Conservation (phyloP, 2,329 filamentous ascomycete genomes). For the Fusarium subglutinans region DNA sequence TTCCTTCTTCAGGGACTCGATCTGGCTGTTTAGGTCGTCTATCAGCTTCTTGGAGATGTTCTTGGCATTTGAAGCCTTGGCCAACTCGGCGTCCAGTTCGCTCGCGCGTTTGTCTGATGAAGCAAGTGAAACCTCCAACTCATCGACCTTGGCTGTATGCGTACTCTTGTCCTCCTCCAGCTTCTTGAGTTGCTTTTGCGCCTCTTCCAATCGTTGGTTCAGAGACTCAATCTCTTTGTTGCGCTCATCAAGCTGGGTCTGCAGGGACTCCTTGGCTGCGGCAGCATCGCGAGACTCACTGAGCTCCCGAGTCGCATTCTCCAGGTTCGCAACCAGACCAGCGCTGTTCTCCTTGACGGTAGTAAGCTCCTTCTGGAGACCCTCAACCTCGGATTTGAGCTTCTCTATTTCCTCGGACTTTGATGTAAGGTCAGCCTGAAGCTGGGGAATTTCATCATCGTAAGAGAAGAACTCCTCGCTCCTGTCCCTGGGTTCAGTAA, state of each 20-base stretch:
- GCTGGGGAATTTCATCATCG: slow-evolving; percentile 83
- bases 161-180: slow-evolving; percentile 51
- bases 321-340: slow-evolving; percentile 72
- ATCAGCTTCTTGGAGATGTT: slow-evolving; percentile 53
- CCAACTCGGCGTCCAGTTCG: slow-evolving; percentile 54
- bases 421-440: slow-evolving; percentile 78
- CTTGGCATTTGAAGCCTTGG: slow-evolving; percentile 52
- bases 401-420: slow-evolving; percentile 76
- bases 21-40: slow-evolving; percentile 50
- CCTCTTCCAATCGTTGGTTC: slow-evolving; percentile 58
- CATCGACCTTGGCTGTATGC: slow-evolving; percentile 47
- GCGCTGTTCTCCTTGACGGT: slow-evolving; percentile 76
- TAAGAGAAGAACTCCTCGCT: slow-evolving; percentile 90
- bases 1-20: slow-evolving; percentile 48
- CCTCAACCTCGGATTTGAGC: slow-evolving; percentile 74
- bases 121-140: slow-evolving; percentile 50
- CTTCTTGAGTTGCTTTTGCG: slow-evolving; percentile 56
- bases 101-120: slow-evolving; percentile 47
- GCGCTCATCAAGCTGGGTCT: slow-evolving; percentile 59
- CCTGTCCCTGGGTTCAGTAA: slow-evolving; percentile 42
- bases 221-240: slow-evolving; percentile 60
- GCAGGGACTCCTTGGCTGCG: slow-evolving; percentile 55
- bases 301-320: slow-evolving; percentile 73
- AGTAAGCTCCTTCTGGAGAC: slow-evolving; percentile 75
- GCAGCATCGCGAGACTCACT: slow-evolving; percentile 55